These are phyloP conservation scores for Cryptococcus depauperatus DNA, from an alignment of 1,284 basidiomycete genomes.

Conservation along the genomic window DNA sequence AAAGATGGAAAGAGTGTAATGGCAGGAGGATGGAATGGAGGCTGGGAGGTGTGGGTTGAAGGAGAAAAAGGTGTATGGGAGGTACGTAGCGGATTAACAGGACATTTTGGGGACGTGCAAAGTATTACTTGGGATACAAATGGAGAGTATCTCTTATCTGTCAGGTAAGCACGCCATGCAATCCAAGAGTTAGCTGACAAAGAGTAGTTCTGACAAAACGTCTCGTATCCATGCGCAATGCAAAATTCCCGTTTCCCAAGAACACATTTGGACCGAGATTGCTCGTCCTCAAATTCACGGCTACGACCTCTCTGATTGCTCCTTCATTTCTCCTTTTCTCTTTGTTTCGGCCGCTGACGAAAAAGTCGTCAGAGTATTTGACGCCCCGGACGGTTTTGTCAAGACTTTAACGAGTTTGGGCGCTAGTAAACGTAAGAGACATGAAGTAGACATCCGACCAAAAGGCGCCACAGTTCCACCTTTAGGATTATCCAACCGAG, in stretches of 20 bases:
- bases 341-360: constrained; percentile 87
- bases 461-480: constrained; percentile 65
- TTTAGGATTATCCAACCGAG: constrained; percentile 61
- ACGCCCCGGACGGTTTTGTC: constrained; percentile 72
- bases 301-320: constrained; percentile 76
- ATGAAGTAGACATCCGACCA: constrained; percentile 22
- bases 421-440: constrained; percentile 18
- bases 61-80: constrained; percentile 52
- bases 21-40: constrained; percentile 86
- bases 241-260: constrained; percentile 10
- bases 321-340: constrained; percentile 63
- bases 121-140: constrained; percentile 74
- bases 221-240: constrained; percentile 69
- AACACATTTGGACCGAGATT: constrained; percentile 71
- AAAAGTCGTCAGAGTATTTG: constrained; percentile 83
- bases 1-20: constrained; percentile 52
- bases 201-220: constrained; percentile 80
- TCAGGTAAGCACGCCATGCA: constrained; percentile 54
- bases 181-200: neutral
- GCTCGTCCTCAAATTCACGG: constrained; percentile 88
- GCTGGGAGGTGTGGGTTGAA: constrained; percentile 70
- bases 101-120: constrained; percentile 70
- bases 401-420: constrained; percentile 51
- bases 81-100: constrained; percentile 66
- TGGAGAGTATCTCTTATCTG: constrained; percentile 73